Conservation (phyloP, 2,329 filamentous ascomycete species). For the Boeremia exigua region DNA sequence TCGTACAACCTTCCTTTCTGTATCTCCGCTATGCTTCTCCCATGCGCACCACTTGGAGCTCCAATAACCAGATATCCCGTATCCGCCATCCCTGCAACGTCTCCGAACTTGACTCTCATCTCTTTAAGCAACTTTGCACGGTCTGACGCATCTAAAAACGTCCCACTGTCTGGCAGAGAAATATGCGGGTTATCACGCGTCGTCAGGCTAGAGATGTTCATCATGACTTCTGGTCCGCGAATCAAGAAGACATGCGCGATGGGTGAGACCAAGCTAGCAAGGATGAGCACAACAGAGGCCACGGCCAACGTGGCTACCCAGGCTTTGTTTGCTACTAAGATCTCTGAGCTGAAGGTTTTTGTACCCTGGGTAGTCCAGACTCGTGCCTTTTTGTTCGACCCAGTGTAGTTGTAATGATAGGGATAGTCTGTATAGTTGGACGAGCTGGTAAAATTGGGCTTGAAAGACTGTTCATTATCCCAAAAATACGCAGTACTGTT, state of each 20-base stretch:
- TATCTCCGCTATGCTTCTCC: background rate
- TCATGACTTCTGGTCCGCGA: constrained; percentile 6
- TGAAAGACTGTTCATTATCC: too few relatives aligned
- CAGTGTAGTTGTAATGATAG: too few relatives aligned
- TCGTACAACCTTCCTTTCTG: background rate
- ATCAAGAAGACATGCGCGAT: background rate
- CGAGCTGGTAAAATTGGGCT: too few relatives aligned
- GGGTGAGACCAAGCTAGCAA: constrained; percentile 3
- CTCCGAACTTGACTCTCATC: background rate
- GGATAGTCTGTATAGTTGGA: too few relatives aligned
- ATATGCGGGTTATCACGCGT: constrained; percentile 9
- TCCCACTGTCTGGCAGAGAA: background rate
- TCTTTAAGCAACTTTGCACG: constrained; percentile 1
- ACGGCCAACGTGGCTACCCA: background rate
- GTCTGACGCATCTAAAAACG: background rate
- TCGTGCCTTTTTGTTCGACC: too few relatives aligned
- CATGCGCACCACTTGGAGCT: background rate
- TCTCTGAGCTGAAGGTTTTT: background rate
- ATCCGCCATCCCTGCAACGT: background rate
- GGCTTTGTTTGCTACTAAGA: background rate
- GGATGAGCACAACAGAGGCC: background rate
- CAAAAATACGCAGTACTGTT: background rate
- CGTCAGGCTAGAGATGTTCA: constrained; percentile 15
- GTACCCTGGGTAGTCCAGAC: background rate
- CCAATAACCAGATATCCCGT: constrained; percentile 7